These are phyloP conservation scores for Crithidia thermophila DNA, from an alignment of 208 protist genomes.

Conservation along the genomic window DNA sequence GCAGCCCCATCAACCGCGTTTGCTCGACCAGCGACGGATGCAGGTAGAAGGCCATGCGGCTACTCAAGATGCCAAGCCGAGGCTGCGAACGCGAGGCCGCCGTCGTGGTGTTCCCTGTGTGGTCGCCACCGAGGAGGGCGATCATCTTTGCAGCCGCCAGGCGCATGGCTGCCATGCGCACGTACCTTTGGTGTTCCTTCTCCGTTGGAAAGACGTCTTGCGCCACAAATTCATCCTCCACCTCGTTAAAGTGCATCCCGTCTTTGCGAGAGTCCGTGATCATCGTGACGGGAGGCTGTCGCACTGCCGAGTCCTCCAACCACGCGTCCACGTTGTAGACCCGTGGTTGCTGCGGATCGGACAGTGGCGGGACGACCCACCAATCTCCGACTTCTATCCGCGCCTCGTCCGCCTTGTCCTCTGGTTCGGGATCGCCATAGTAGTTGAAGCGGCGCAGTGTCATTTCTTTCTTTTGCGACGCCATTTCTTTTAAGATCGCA, in stretches of 20 bases:
- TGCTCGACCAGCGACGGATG: constrained; percentile 4
- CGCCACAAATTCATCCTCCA: neutral
- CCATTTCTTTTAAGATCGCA: constrained; percentile 3
- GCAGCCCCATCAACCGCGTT: constrained; percentile 21
- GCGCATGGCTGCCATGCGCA: constrained; percentile 1
- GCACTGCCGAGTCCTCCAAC: neutral
- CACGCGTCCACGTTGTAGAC: constrained; percentile 18
- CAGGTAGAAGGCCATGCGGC: constrained; percentile 15
- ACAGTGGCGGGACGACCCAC: neutral
- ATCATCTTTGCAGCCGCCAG: neutral
- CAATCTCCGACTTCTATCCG: neutral
- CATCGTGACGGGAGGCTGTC: neutral
- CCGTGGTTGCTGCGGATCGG: no score
- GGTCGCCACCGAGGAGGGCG: neutral
- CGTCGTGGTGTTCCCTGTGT: no score
- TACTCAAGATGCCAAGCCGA: constrained; percentile 2
- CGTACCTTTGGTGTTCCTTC: neutral
- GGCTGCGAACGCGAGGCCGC: neutral
- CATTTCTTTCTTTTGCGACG: neutral
- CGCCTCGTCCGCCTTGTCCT: neutral
- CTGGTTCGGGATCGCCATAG: neutral
- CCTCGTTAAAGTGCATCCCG: neutral
- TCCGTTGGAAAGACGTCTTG: neutral
- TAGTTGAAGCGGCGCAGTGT: constrained; percentile 12
- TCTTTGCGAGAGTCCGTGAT: neutral